phyloP scores from a whole-genome alignment of 805 yeast genomes.

The Hanseniaspora nectarophila region DNA sequence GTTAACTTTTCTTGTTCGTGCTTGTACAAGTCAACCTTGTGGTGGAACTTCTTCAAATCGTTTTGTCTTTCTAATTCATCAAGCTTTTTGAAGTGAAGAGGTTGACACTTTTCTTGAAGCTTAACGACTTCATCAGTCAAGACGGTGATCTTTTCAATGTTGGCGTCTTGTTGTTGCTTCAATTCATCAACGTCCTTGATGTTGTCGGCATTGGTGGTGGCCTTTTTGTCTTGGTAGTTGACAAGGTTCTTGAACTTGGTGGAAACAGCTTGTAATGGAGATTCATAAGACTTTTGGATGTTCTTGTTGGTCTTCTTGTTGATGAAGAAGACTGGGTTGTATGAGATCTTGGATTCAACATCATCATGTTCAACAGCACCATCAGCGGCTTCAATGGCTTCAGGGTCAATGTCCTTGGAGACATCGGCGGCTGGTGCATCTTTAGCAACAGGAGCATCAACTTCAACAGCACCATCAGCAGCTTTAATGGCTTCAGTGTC shows the following conservation, averaged over 20 bases:
- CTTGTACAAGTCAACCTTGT: slow-evolving; percentile 12
- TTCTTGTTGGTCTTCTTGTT: slow-evolving; percentile 5
- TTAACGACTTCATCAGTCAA: slow-evolving; percentile 9
- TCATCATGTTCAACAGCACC: slow-evolving; percentile 4
- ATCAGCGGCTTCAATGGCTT: neutral
- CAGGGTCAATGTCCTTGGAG: neutral
- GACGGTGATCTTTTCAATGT: neutral
- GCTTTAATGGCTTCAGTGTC: neutral
- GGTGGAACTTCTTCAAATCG: neutral
- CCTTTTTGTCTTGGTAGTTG: neutral
- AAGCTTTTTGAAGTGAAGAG: slow-evolving; percentile 8
- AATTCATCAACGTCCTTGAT: neutral
- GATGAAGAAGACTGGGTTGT: slow-evolving; percentile 11
- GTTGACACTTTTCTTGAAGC: slow-evolving; percentile 10
- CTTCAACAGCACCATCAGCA: slow-evolving; percentile 4
- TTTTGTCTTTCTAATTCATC: slow-evolving; percentile 12
- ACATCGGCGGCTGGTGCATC: neutral
- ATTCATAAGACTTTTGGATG: neutral
- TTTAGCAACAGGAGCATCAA: no score
- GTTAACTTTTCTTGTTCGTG: slow-evolving; percentile 8
- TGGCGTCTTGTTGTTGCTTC: neutral
- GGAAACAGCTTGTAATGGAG: slow-evolving; percentile 1
- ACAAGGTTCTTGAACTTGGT: slow-evolving; percentile 2
- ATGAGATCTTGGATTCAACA: slow-evolving; percentile 7
- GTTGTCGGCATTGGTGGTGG: neutral